Evolutionary conservation across 306 rosid genomes (phyloP), one percentile per base, ranked within the genome.

Genomic region (Sechiopsis laciniata): DNA sequence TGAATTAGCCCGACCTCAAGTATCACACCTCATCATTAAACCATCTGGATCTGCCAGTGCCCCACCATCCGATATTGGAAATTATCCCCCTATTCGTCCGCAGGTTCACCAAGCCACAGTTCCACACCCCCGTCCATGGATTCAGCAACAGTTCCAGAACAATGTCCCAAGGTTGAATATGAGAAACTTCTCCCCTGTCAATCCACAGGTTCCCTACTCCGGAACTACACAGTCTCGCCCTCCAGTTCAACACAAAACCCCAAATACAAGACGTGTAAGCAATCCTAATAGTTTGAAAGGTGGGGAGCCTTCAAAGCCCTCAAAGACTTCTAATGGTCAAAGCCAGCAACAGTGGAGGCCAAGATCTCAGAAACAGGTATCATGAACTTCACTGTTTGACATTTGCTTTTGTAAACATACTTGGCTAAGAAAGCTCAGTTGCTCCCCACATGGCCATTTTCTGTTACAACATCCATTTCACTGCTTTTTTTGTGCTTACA

Each of bases 271-370:
- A 54, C 66, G 48, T 52, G 86, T 67, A 42, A 58, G 76, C 72
- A 56, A n/a, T 74, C 62, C 81, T 60, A 68, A 64, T 16, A n/a
- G 10, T 76, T 60, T 76, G 54, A 53, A 76, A 12, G 24, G 78
- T 22, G 79, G 56, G 20, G 65, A 59, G 58, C 80, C 77, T 53
- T 26, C 22, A 46, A 83, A 54, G 46, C 80, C 76, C 60, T 12
- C 22, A 20, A 83, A 22, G 83, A 63, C 52, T n/a, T 50, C 21
- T 60, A 48, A 21, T 15, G 55, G 42, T 61, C 86, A 79, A 78
- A 64, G 72, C 37, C 92, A 74, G 78, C 86, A 81, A 61, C 32
- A 46, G 4, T 84, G 96, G 96, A 89, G 83, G 73, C 88, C 74
- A 32, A 81, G 74, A 85, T 72, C 82, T 16, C 67, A 59, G 46